Evolutionary conservation across 306 rosid genomes (phyloP).

Genomic region (Castanea mollissima): DNA sequence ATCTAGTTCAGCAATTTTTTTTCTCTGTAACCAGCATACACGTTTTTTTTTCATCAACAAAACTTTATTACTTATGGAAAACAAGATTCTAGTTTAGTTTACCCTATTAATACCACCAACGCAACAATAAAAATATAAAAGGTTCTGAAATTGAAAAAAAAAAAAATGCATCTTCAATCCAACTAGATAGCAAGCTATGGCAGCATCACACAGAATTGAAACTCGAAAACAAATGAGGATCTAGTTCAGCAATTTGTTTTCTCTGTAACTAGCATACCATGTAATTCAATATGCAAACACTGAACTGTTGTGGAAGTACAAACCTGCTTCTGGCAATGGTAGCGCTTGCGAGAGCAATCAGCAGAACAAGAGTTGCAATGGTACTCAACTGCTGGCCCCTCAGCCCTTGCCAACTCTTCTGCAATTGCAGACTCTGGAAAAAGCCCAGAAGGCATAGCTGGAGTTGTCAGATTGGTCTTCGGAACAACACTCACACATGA

Average conservation of each 20-base stretch:
- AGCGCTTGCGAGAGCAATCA: constrained; percentile 96
- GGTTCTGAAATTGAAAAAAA: background rate
- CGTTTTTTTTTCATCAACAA: too few species aligned
- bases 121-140: too few species aligned
- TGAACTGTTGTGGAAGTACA: constrained; percentile 1
- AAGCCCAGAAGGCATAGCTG: constrained; percentile 60
- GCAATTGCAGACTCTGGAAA: constrained; percentile 73
- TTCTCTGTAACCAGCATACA: background rate
- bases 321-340: constrained; percentile 99
- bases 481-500: constrained; percentile 45
- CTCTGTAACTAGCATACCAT: background rate
- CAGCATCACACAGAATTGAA: background rate
- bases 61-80: too few species aligned
- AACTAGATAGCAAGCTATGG: background rate
- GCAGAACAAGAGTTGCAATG: constrained; percentile 96
- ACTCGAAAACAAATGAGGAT: background rate
- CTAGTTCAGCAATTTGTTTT: background rate
- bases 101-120: too few species aligned
- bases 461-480: constrained; percentile 45
- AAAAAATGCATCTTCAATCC: background rate
- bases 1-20: background rate
- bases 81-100: too few species aligned
- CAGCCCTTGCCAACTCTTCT: constrained; percentile 75
- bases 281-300: background rate
- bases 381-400: constrained; percentile 89